Evolutionary conservation across 495 filamentous ascomycete species (phyloP).

Genomic region (Tetracladium marchalianum): DNA sequence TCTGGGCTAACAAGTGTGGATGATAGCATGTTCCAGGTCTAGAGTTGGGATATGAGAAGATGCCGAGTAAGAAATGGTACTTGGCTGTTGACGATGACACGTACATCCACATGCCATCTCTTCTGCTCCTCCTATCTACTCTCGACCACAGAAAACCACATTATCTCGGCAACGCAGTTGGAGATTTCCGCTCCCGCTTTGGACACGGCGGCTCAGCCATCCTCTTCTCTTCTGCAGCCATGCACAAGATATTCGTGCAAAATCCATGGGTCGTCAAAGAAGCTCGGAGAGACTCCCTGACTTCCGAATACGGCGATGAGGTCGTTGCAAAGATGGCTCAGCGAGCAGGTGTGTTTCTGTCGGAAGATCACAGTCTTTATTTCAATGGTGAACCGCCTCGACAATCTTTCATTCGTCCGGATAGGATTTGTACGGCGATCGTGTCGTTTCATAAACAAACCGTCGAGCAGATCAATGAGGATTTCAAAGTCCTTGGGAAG

Average conservation of each 20-base stretch:
- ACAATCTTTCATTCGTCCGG: conserved; percentile 28
- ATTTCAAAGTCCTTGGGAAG: conserved; percentile 26
- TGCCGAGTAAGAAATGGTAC: conserved; percentile 39
- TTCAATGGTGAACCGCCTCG: conserved; percentile 36
- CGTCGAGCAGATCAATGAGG: conserved; percentile 21
- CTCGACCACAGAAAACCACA: conserved; percentile 28
- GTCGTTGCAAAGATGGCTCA: conserved; percentile 31
- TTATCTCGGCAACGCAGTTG: conserved; percentile 40
- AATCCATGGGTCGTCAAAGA: conserved; percentile 22
- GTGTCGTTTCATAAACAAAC: conserved; percentile 31
- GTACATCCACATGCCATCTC: conserved; percentile 30
- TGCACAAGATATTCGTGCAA: conserved; percentile 24
- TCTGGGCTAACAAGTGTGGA: background rate
- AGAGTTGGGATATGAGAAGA: conserved; percentile 28
- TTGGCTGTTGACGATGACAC: conserved; percentile 38
- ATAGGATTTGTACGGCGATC: conserved; percentile 31
- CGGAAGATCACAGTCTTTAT: conserved; percentile 32
- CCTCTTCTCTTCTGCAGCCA: conserved; percentile 31
- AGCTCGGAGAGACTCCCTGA: conserved; percentile 27
- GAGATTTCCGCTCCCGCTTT: conserved; percentile 35
- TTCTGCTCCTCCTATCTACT: conserved; percentile 28
- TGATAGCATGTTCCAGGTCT: conserved; percentile 34
- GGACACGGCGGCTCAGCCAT: conserved; percentile 38
- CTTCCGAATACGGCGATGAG: conserved; percentile 32
- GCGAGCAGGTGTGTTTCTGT: conserved; percentile 29